Base-by-base conservation (phyloP, 208 protist species). In the Dictyostelium gargantuum region DNA sequence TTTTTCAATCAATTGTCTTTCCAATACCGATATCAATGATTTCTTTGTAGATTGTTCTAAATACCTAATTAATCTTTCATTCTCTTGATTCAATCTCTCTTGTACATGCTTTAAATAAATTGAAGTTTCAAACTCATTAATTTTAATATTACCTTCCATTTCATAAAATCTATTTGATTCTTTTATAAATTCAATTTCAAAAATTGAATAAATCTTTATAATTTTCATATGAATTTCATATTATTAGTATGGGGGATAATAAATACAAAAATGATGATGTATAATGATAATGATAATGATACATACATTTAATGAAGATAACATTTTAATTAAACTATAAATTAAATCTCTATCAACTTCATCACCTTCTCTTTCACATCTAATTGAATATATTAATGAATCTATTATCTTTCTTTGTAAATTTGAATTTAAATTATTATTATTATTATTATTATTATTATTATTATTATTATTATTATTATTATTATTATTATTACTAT, bases 171-270 rank as follows among this genome's bases (percentile, higher is more conserved):
- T 56, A 50, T 29, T n/a, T 15, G 94, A 95, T 15, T 81, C 94
- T 11, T 61, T 54, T 46, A 96, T 75, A 35, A 96, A 96, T 23
- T 73, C 77, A 5, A 38, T 76, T 89, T 97, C 95, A 73, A 97
- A 97, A 32, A 21, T 46, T 21, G 80, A 38, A 35, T 85, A 80
- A 40, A 80, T 48, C 72, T 91, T 19, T 54, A 46, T 19, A 42
- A 42, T 63, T 6, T n/a, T n/a, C n/a, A n/a, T n/a, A n/a, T n/a
- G n/a, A n/a, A n/a, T n/a, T n/a, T n/a, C n/a, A n/a, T n/a, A n/a
- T n/a, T n/a, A 46, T 38, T 2, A 50, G 10, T 50, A 8, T 11
- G 1, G 54, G 1, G 32, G 4, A 52, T 6, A 10, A 66, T 66
- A 29, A 29, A 66, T 66, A 66, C 35, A 13, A 9, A 66, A 42